phyloP scores from a whole-genome alignment of 768 basidiomycete genomes.

The Xanthoconium stramineum region DNA sequence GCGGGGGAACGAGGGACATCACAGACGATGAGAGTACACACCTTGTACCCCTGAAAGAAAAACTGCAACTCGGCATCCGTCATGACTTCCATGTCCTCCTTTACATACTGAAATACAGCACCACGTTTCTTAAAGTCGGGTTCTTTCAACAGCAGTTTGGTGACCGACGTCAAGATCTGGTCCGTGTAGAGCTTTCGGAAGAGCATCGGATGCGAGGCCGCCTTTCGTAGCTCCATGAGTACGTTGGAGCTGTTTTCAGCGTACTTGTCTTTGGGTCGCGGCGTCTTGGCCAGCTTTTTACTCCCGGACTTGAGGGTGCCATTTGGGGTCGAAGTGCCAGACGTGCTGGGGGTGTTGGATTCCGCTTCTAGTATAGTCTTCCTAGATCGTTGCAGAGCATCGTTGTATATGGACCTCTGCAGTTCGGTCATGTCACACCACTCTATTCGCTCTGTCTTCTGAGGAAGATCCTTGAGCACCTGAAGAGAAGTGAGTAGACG shows the following conservation, averaged over 20 bases:
- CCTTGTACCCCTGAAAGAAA: conserved; percentile 86
- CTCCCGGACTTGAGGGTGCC: conserved; percentile 26
- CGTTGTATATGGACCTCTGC: conserved; percentile 81
- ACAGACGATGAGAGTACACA: conserved; percentile 25
- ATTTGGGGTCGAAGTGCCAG: conserved; percentile 32
- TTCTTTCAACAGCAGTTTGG: conserved; percentile 84
- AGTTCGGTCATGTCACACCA: conserved; percentile 90
- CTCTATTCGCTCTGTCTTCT: conserved; percentile 89
- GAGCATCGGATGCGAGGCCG: conserved; percentile 93
- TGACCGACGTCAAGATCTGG: conserved; percentile 65
- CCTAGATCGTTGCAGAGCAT: conserved; percentile 80
- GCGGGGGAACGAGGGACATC: background rate
- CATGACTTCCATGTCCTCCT: conserved; percentile 98
- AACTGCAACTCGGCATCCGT: conserved; percentile 92
- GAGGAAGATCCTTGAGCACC: conserved; percentile 91
- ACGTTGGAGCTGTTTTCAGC: conserved; percentile 88
- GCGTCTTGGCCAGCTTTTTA: conserved; percentile 32
- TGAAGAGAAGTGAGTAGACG: conserved; percentile 27
- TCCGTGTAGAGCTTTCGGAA: conserved; percentile 87
- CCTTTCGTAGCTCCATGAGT: conserved; percentile 96
- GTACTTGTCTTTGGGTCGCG: conserved; percentile 64
- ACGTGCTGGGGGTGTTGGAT: conserved; percentile 22
- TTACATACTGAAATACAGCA: conserved; percentile 78
- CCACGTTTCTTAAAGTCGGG: conserved; percentile 86
- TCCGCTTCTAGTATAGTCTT: conserved; percentile 65